Conservation (phyloP, 2,329 filamentous ascomycete genomes). For the Hysterium pulicare region DNA sequence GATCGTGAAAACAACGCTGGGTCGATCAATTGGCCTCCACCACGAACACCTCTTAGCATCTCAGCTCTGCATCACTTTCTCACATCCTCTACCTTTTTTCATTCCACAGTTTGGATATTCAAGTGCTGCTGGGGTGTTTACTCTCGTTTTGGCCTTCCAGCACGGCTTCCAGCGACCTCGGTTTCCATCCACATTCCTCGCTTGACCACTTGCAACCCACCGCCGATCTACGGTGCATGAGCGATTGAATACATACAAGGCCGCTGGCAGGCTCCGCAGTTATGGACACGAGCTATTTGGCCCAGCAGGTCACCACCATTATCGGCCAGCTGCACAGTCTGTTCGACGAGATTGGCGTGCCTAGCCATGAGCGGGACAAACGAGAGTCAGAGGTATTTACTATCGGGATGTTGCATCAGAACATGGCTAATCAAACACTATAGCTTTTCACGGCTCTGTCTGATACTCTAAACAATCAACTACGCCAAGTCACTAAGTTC, state of each 20-base stretch:
- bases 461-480: slow-evolving; percentile 85
- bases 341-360: slow-evolving; percentile 97
- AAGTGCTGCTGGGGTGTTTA: slow-evolving; percentile 4
- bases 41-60: slow-evolving; percentile 2
- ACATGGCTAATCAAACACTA: slow-evolving; percentile 19
- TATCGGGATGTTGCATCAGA: not conserved
- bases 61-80: slow-evolving; percentile 25
- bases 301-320: slow-evolving; percentile 92
- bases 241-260: slow-evolving; percentile 19
- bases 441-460: slow-evolving; percentile 90
- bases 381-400: slow-evolving; percentile 78
- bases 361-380: slow-evolving; percentile 83
- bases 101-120: slow-evolving; percentile 3
- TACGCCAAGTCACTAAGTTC: slow-evolving; percentile 72
- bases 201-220: slow-evolving; percentile 14
- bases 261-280: slow-evolving; percentile 33
- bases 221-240: slow-evolving; percentile 32
- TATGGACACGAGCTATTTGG: slow-evolving; percentile 91
- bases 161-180: not conserved
- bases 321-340: slow-evolving; percentile 89
- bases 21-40: too few relatives aligned
- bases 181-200: slow-evolving; percentile 17
- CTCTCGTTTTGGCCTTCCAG: slow-evolving; percentile 5
- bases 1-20: too few relatives aligned
- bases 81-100: slow-evolving; percentile 6